These are phyloP conservation scores for Teratosphaeria nubilosa DNA, from an alignment of 2,329 filamentous ascomycete genomes.

Conservation along the genomic window DNA sequence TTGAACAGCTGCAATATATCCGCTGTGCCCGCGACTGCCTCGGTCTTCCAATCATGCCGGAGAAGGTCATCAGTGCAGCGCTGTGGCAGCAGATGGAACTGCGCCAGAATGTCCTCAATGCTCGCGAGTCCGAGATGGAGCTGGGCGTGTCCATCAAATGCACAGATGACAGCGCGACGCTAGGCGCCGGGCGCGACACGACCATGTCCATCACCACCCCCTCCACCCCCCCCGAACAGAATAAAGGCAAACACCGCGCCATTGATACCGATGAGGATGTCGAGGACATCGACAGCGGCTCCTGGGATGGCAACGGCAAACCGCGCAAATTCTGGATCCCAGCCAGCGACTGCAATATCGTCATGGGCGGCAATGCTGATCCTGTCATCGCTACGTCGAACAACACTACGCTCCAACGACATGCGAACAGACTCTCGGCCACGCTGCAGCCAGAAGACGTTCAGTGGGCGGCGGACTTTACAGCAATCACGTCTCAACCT, in stretches of 20 bases:
- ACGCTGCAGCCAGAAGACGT: conserved; percentile 45
- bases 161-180: conserved; percentile 22
- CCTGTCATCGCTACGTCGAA: conserved; percentile 39
- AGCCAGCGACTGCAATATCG: conserved; percentile 43
- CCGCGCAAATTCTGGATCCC: conserved; percentile 50
- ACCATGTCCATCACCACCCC: conserved; percentile 20
- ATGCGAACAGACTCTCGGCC: conserved; percentile 39
- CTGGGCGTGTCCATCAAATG: conserved; percentile 40
- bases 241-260: conserved; percentile 38
- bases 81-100: conserved; percentile 50
- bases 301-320: conserved; percentile 45
- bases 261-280: conserved; percentile 4
- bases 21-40: conserved; percentile 41
- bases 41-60: conserved; percentile 45
- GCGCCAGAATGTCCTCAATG: conserved; percentile 45
- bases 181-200: conserved; percentile 12
- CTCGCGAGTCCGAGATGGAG: conserved; percentile 41
- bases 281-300: conserved; percentile 32
- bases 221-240: conserved; percentile 6
- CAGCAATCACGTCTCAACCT: conserved; percentile 32
- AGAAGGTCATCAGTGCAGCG: conserved; percentile 45
- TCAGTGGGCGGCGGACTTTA: conserved; percentile 47
- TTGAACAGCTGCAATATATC: conserved; percentile 49
- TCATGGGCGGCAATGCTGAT: conserved; percentile 45
- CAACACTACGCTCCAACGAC: conserved; percentile 32